Conservation (phyloP, 371 early-diverging fungal species). For the Apophysomyces sp. region DNA sequence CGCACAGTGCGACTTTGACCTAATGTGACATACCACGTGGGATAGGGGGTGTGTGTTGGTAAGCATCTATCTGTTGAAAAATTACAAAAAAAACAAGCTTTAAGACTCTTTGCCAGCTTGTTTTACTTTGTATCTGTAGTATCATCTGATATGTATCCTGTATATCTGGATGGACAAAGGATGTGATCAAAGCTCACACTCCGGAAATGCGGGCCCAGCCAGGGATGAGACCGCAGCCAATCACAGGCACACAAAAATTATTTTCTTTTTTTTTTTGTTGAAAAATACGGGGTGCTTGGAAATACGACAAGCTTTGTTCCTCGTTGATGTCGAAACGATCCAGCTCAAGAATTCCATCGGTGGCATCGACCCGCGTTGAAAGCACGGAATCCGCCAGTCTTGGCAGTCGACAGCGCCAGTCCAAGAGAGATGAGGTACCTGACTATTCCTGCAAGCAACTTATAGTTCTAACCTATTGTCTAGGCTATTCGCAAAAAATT, state of each 20-base stretch:
- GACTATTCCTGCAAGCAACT: neutral
- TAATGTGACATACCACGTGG: no score
- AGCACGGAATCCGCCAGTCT: constrained; percentile 16
- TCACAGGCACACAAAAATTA: neutral
- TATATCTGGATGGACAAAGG: neutral
- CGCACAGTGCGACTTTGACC: no score
- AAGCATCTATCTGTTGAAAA: no score
- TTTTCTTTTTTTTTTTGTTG: neutral
- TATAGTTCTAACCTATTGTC: neutral
- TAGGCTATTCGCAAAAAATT: constrained; percentile 73
- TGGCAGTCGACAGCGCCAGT: constrained; percentile 46
- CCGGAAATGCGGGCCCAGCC: neutral
- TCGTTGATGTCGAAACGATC: constrained; percentile 2
- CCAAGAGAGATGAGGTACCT: constrained; percentile 47
- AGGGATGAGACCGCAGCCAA: neutral
- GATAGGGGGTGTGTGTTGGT: no score
- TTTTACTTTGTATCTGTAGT: no score
- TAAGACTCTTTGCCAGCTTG: no score
- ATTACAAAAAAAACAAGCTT: no score
- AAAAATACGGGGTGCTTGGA: neutral
- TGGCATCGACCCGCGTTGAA: constrained; percentile 25
- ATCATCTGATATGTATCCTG: no score
- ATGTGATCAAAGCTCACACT: neutral
- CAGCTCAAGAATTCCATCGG: constrained; percentile 33
- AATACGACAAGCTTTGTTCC: neutral